Base-by-base conservation (phyloP, 495 filamentous ascomycete species). In the Elaphomyces granulatus region DNA sequence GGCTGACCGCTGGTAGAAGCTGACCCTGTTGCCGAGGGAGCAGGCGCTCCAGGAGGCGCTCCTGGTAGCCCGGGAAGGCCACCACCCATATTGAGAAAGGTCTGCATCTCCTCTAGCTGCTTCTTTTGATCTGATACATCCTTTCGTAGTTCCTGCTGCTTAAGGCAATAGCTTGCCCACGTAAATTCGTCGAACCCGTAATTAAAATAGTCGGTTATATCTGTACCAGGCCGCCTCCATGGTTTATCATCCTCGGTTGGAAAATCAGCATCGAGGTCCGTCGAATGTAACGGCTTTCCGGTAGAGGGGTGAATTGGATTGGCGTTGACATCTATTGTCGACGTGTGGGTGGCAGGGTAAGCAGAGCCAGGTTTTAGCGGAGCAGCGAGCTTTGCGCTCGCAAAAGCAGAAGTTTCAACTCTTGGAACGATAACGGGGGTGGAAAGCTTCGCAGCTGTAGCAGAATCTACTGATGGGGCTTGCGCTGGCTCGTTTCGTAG, bases 101-200 rank as follows among this genome's bases (percentile, higher is more conserved):
- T 80, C 53, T 85, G 81, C 75, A 94, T 83, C 34, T 90, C 78
- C 48, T 87, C 81, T 61, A 87, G 74, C 59, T 93, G 81, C 54
- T 82, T 82, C 60, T 86, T 88, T 45, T 84, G 80, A 41, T 77
- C 77, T 32, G 67, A 61, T 6, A 84, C 75, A 43, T 85, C 81
- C 40, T 74, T 75, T 14, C 81, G 71, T 41, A 94, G 62, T 3
- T 70, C 67, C 40, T 84, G 77, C 53, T 96, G 92, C 50, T 92
- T 92, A 44, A 86, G 60, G 20, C 87, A 87, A 60, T 96, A 98
- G 43, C 83, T 75, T 19, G 87, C 82, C 90, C 90, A 98, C 12
- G 92, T 95, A 56, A 96, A 98, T 59, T 98, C 90, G 63, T 98
- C 90, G 46, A 98, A 98, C 26, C 92, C 92, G 64, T 96, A 98